Percentiles rank a stretch among this genome's conserved stretches.
Conservation (phyloP, 805 yeast species). For the Myxozyma vanderwaltii region DNA sequence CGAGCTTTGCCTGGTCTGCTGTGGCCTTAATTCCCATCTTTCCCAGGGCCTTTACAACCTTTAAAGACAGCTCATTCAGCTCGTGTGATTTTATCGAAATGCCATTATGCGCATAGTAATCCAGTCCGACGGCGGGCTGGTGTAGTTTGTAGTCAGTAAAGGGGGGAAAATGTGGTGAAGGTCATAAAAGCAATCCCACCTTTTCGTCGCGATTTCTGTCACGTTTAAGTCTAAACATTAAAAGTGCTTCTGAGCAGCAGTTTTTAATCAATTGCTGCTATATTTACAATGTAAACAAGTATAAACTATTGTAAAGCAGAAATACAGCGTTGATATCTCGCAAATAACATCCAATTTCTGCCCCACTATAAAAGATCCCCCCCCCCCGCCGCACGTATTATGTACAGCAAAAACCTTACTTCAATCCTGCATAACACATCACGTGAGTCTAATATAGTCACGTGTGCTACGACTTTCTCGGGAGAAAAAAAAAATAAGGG, state of each 20-base stretch:
- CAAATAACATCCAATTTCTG: too few relatives aligned
- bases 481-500: too few relatives aligned
- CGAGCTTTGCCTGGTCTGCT: constrained; percentile 20
- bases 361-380: too few relatives aligned
- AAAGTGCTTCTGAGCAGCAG: neutral
- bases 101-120: constrained; percentile 13
- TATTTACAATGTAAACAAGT: too few relatives aligned
- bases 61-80: neutral
- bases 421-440: too few relatives aligned
- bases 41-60: constrained; percentile 8
- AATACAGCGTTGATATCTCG: too few relatives aligned
- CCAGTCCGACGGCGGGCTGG: constrained; percentile 15
- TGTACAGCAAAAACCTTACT: neutral
- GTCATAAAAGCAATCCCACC: too few relatives aligned
- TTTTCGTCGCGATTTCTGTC: constrained; percentile 11
- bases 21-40: constrained; percentile 14
- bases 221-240: constrained; percentile 10
- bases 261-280: too few relatives aligned
- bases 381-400: too few relatives aligned
- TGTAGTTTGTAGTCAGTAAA: too few relatives aligned
- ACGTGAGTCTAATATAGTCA: neutral
- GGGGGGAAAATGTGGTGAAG: too few relatives aligned
- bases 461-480: neutral
- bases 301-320: too few relatives aligned
- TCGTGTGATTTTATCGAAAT: constrained; percentile 7